phyloP scores from a whole-genome alignment of 495 filamentous ascomycete species.

The Neurospora hispaniola region DNA sequence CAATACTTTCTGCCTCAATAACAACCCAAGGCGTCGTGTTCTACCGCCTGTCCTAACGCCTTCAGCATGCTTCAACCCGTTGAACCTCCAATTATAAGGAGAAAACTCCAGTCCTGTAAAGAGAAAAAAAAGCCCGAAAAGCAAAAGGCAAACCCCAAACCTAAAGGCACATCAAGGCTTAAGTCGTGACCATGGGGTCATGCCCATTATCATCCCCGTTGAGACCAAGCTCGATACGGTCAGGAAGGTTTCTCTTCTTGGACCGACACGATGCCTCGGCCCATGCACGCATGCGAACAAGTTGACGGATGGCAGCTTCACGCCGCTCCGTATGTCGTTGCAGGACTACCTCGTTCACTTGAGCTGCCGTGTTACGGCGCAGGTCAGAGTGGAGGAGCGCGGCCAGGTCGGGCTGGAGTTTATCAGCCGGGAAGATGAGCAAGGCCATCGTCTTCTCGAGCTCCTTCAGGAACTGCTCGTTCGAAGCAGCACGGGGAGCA shows the following conservation, averaged over 20 bases:
- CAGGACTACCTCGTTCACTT: constrained; percentile 83
- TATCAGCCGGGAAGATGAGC: constrained; percentile 67
- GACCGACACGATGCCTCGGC: constrained; percentile 68
- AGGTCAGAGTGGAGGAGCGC: constrained; percentile 69
- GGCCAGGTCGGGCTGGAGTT: constrained; percentile 62
- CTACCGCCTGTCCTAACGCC: background rate
- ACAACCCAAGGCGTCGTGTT: background rate
- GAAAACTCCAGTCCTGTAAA: background rate
- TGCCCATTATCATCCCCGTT: constrained; percentile 37
- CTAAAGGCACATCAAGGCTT: too few relatives aligned
- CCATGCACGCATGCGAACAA: constrained; percentile 77
- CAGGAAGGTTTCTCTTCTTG: constrained; percentile 64
- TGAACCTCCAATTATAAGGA: background rate
- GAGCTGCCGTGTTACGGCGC: constrained; percentile 66
- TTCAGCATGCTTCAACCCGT: background rate
- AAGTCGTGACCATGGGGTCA: constrained; percentile 48
- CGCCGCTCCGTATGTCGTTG: constrained; percentile 55
- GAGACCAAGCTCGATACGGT: constrained; percentile 61
- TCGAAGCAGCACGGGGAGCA: constrained; percentile 74
- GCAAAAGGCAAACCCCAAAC: background rate
- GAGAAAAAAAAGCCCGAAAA: background rate
- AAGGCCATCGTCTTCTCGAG: constrained; percentile 90
- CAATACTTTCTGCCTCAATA: background rate
- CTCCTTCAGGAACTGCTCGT: constrained; percentile 71
- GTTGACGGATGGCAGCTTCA: constrained; percentile 67